Conservation (phyloP, 2,329 filamentous ascomycete species). For the Colletotrichum shisoi region DNA sequence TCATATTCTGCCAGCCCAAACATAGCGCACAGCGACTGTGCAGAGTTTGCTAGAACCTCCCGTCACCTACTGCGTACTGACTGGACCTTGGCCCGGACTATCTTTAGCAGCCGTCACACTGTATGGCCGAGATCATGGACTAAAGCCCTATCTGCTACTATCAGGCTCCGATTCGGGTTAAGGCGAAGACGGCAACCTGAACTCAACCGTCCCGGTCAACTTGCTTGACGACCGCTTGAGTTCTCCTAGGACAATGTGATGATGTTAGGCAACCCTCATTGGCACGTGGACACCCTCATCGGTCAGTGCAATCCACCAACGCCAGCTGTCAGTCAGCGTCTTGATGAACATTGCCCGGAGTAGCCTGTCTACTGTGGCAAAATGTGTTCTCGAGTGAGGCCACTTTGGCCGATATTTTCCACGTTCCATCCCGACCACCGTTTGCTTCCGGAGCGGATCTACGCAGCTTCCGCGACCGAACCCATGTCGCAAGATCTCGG, state of each 20-base stretch:
- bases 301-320: constrained; percentile 27
- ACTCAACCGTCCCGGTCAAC: constrained; percentile 3
- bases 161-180: not conserved
- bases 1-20: constrained; percentile 8
- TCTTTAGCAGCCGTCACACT: constrained; percentile 16
- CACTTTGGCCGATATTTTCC: not conserved
- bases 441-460: constrained; percentile 30
- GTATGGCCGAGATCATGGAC: constrained; percentile 24
- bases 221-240: constrained; percentile 19
- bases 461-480: constrained; percentile 20
- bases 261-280: constrained; percentile 10
- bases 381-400: constrained; percentile 9
- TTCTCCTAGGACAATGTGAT: constrained; percentile 15
- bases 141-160: constrained; percentile 34
- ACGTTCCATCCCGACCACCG: constrained; percentile 3
- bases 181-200: not conserved
- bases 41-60: not conserved
- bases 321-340: constrained; percentile 16
- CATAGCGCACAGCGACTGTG: not conserved
- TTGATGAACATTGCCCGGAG: not conserved
- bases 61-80: constrained; percentile 5
- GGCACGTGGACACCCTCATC: constrained; percentile 25
- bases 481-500: constrained; percentile 28
- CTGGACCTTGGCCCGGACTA: not conserved
- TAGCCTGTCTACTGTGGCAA: not conserved